Evolutionary conservation across 768 basidiomycete species (phyloP).

Genomic region (Macrolepiota dolichaula): DNA sequence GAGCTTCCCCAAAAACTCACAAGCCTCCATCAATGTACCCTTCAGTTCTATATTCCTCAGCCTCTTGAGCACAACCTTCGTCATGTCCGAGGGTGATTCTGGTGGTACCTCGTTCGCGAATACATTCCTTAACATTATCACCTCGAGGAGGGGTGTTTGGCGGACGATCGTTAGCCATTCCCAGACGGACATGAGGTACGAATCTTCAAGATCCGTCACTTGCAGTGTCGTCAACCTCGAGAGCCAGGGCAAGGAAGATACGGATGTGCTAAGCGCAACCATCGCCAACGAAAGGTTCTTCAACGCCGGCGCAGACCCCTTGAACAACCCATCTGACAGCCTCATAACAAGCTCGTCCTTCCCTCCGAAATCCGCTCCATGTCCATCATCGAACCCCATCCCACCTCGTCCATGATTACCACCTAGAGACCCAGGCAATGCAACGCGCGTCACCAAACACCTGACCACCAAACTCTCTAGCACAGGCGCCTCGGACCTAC

Average conservation of each 20-base stretch:
- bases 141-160: slow-evolving; percentile 2
- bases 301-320: not conserved
- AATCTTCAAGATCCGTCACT: slow-evolving; percentile 5
- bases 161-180: slow-evolving; percentile 4
- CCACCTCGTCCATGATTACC: not conserved
- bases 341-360: not conserved
- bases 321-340: not conserved
- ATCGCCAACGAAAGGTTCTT: slow-evolving; percentile 6
- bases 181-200: slow-evolving; percentile 5
- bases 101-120: slow-evolving; percentile 1
- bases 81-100: not conserved
- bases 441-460: slow-evolving; percentile 1
- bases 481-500: not conserved
- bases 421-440: not conserved
- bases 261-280: not conserved
- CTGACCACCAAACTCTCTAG: slow-evolving; percentile 5
- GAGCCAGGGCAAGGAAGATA: not conserved
- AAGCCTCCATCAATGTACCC: slow-evolving; percentile 6
- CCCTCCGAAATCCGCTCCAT: not conserved
- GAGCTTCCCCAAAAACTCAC: slow-evolving; percentile 5
- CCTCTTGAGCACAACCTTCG: slow-evolving; percentile 1
- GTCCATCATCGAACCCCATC: not conserved
- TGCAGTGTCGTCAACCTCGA: slow-evolving; percentile 1
- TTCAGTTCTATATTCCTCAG: not conserved
- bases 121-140: not conserved